Percentiles rank a stretch among this genome's conserved stretches.
Conservation (phyloP, 192 early-diverging fungal species). For the Lunasporangiospora selenospora region DNA sequence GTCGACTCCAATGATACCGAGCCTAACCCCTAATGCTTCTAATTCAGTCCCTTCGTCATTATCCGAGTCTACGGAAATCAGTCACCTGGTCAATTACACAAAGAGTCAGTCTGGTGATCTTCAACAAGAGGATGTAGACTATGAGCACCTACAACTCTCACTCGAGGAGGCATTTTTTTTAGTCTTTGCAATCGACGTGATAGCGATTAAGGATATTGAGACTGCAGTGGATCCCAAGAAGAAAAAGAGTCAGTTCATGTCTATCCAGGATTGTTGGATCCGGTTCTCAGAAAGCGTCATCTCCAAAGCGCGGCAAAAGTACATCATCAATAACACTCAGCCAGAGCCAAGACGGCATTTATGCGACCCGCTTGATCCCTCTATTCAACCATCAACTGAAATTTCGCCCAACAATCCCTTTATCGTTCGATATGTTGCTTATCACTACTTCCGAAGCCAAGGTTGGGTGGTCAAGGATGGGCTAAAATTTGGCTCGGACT, state of each 20-base stretch:
- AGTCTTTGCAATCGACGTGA: conserved; percentile 58
- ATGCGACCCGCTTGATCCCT: not conserved
- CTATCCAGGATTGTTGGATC: conserved; percentile 51
- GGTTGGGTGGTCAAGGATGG: conserved; percentile 89
- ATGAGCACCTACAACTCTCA: conserved; percentile 73
- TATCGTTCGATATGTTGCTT: conserved; percentile 73
- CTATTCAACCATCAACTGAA: not conserved
- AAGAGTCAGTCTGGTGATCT: no score
- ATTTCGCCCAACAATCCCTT: conserved; percentile 55
- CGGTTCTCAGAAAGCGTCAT: conserved; percentile 24
- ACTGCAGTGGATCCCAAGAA: not conserved
- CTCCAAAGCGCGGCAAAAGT: not conserved
- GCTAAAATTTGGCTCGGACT: conserved; percentile 86
- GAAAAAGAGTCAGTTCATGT: conserved; percentile 14
- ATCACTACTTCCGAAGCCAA: conserved; percentile 80
- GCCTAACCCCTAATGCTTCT: no score
- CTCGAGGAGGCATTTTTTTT: conserved; percentile 81
- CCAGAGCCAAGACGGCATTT: not conserved
- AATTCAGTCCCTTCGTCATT: no score
- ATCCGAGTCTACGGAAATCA: no score
- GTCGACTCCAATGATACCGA: no score
- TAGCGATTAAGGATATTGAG: conserved; percentile 51
- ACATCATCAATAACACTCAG: not conserved
- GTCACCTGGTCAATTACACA: no score
- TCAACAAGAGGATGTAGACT: conserved; percentile 13